Conservation (phyloP, 192 early-diverging fungal genomes). For the Spizellomyces punctatus region DNA sequence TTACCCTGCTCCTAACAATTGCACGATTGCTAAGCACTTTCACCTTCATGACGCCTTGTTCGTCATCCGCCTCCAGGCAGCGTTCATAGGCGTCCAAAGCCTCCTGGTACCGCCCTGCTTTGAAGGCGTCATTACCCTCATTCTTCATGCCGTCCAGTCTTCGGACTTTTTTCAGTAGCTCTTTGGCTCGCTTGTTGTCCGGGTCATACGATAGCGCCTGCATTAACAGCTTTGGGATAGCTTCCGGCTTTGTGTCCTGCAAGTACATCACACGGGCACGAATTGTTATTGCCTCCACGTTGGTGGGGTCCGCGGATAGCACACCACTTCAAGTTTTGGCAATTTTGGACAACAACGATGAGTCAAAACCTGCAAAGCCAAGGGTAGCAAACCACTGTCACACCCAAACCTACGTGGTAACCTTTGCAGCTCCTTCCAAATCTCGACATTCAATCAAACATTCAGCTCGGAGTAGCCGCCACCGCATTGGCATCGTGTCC, state of each 20-base stretch:
- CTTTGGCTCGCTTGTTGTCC: slow-evolving; percentile 69
- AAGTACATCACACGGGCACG: slow-evolving; percentile 71
- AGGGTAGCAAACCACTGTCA: too few relatives aligned
- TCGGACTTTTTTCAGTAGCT: slow-evolving; percentile 66
- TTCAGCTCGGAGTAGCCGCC: slow-evolving; percentile 69
- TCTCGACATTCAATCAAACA: slow-evolving; percentile 64
- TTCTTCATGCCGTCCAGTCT: slow-evolving; percentile 67
- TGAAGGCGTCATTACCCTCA: slow-evolving; percentile 78
- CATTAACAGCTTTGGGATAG: slow-evolving; percentile 37
- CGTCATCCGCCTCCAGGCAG: slow-evolving; percentile 66
- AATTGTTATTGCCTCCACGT: slow-evolving; percentile 71
- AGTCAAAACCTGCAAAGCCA: too few relatives aligned
- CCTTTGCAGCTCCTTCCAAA: slow-evolving; percentile 61
- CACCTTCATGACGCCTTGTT: slow-evolving; percentile 62
- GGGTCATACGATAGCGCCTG: slow-evolving; percentile 78
- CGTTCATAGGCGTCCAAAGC: slow-evolving; percentile 72
- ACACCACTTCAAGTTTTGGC: slow-evolving; percentile 45
- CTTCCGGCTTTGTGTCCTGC: slow-evolving; percentile 53
- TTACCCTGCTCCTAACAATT: slow-evolving; percentile 64
- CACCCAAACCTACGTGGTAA: slow-evolving; percentile 51
- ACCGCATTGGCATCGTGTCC: slow-evolving; percentile 51
- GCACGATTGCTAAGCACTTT: slow-evolving; percentile 79
- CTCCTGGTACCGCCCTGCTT: slow-evolving; percentile 50
- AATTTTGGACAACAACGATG: too few relatives aligned
- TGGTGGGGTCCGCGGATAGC: slow-evolving; percentile 62